phyloP scores from a whole-genome alignment of 305 asterid genomes.

The Plantago lanceolata region DNA sequence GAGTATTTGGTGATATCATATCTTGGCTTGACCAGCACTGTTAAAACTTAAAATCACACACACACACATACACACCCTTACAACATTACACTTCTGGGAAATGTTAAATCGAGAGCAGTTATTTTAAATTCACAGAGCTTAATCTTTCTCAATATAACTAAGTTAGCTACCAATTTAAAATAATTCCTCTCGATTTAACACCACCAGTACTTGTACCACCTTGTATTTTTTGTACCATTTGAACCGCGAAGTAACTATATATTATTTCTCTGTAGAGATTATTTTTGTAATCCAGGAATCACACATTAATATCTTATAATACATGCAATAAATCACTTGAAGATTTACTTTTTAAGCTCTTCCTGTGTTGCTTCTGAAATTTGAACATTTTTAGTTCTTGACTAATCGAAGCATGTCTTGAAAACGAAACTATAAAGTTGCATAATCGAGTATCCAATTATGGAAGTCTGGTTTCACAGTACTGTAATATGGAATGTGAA shows the following conservation, averaged over 20 bases:
- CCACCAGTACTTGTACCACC: not conserved
- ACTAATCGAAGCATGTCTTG: not conserved
- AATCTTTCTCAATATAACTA: too few species aligned
- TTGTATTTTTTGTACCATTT: not conserved
- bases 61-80: not conserved
- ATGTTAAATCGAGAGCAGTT: not conserved
- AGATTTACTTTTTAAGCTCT: not conserved
- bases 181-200: too few species aligned
- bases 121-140: too few species aligned
- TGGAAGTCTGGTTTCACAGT: not conserved
- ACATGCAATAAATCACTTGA: not conserved
- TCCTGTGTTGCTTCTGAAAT: not conserved
- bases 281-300: not conserved
- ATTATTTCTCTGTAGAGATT: not conserved
- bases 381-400: too few species aligned
- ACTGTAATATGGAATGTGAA: not conserved
- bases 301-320: not conserved
- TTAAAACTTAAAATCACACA: too few species aligned
- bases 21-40: constrained; percentile 37
- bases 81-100: not conserved
- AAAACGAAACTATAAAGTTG: too few species aligned
- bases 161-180: too few species aligned
- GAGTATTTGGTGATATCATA: constrained; percentile 46
- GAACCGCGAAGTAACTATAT: not conserved
- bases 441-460: too few species aligned